Base-by-base conservation (phyloP, 2,329 filamentous ascomycete species). In the Ceratocystis huliohia region DNA sequence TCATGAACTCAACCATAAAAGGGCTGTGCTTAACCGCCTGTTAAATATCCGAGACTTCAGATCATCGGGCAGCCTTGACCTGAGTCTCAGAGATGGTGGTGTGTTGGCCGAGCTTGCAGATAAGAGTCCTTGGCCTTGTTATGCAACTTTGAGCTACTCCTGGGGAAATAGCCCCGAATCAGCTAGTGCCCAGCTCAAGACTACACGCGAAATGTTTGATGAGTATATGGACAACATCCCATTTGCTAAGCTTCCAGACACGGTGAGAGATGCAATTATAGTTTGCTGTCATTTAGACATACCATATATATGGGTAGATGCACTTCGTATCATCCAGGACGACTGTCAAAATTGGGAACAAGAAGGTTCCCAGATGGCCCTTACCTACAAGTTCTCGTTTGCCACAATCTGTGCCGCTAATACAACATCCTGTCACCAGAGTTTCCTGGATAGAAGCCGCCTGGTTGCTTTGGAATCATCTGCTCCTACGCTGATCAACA, bases 271-370 rank as follows among this genome's bases (percentile, higher is more conserved):
- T 28, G 25, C 25, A 28, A 28, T 28, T 28, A n/a, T 30, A 4
- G 33, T 64, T 13, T 50, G 45, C 41, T 57, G 56, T 20, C 22
- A 30, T n/a, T 48, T 66, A 10, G 57, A 37, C 3, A 22, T 67
- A 0, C 30, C 5, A 53, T 61, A 63, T 50, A 53, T 73, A 13
- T 73, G 72, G 72, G 69, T 73, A 53, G 72, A 72, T 44, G 68
- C 70, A 3, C 66, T 73, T 28, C 5, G 25, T 28, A 28, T 28
- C 25, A 28, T 28, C 25, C 25, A 28, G 25, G 25, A 28, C 4
- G 25, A 28, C 25, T 28, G 25, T 5, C 28, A 22, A 1, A 71
- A 72, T 69, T 74, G 72, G 70, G 68, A 69, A 57, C 59, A 59
- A 13, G 70, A 71, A 62, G 59, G 56, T 7, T 15, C 28, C 1